A percentile compares a stretch with the other conserved stretches of the same genome.
Evolutionary conservation across 2,329 filamentous ascomycete species (phyloP).

Genomic region (Trichoderma koningii): DNA sequence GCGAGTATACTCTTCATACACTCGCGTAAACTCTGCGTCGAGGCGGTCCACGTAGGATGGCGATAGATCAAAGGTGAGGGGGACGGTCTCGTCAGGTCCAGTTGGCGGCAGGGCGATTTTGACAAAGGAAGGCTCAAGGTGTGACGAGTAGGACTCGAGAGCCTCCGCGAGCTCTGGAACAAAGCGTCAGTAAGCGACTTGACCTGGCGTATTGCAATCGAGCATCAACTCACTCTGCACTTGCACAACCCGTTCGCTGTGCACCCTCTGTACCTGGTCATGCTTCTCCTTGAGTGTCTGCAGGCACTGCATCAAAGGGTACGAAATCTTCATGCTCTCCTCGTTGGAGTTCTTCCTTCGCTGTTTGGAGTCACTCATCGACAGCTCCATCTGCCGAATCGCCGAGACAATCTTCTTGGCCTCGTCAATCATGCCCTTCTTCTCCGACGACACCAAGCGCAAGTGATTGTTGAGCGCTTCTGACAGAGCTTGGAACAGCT

Average conservation of each 20-base stretch:
- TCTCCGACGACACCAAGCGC: conserved; percentile 80
- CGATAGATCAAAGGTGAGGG: conserved; percentile 89
- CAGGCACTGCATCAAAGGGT: conserved; percentile 79
- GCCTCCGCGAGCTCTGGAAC: conserved; percentile 81
- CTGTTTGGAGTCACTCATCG: conserved; percentile 74
- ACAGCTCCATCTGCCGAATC: conserved; percentile 92
- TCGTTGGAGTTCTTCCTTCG: conserved; percentile 66
- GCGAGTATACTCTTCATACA: conserved; percentile 94
- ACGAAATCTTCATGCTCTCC: conserved; percentile 75
- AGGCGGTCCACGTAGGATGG: conserved; percentile 82
- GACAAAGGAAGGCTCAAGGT: conserved; percentile 88
- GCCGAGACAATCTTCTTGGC: conserved; percentile 80
- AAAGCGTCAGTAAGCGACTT: background rate
- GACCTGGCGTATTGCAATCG: no score
- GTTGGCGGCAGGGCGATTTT: conserved; percentile 83
- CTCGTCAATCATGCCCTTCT: conserved; percentile 87
- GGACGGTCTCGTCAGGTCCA: conserved; percentile 71
- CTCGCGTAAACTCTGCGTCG: conserved; percentile 86
- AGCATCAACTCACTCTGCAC: conserved; percentile 72
- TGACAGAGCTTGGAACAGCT: conserved; percentile 91
- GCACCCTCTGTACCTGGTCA: conserved; percentile 73
- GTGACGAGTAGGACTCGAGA: conserved; percentile 92
- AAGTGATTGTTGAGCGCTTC: conserved; percentile 91
- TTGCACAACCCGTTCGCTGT: conserved; percentile 91
- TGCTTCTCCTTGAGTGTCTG: conserved; percentile 84